A percentile compares a stretch with the other conserved stretches of the same genome.
Evolutionary conservation across 441 rosid genomes (phyloP).

Genomic region (California macrophylla): DNA sequence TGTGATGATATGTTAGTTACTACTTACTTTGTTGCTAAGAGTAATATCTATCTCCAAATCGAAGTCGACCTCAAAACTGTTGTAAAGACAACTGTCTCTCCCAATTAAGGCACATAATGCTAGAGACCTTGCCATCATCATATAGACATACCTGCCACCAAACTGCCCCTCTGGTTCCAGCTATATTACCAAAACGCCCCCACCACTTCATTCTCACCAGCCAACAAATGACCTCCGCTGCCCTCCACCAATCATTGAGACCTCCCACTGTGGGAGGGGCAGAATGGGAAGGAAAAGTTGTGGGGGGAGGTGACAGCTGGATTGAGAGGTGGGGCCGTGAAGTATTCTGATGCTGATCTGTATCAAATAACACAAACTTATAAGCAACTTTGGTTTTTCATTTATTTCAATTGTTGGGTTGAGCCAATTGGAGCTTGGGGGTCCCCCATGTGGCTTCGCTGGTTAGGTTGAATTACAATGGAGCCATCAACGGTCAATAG

Average conservation of each 20-base stretch:
- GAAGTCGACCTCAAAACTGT: constrained; percentile 16
- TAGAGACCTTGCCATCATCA: constrained; percentile 19
- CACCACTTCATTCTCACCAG: neutral
- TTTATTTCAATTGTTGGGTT: too few relatives aligned
- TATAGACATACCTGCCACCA: constrained; percentile 12
- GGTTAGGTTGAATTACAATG: too few relatives aligned
- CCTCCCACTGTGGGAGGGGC: neutral
- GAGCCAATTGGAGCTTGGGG: too few relatives aligned
- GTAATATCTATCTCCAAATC: neutral
- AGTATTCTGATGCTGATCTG: neutral
- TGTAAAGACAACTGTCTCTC: constrained; percentile 16
- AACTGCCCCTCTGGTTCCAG: constrained; percentile 12
- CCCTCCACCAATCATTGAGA: neutral
- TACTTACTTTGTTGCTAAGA: neutral
- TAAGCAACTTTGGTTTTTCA: too few relatives aligned
- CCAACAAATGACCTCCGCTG: too few relatives aligned
- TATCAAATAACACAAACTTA: neutral
- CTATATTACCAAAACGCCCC: constrained; percentile 20
- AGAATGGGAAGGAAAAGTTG: neutral
- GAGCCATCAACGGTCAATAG: too few relatives aligned
- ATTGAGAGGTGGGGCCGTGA: constrained; percentile 1
- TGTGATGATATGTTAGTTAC: neutral
- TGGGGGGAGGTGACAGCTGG: neutral
- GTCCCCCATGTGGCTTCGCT: too few relatives aligned
- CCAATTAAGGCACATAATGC: constrained; percentile 18